Evolutionary conservation across 768 basidiomycete species (phyloP), one percentile per base, ranked within the genome.

Genomic region (Hypholoma sublateritium): DNA sequence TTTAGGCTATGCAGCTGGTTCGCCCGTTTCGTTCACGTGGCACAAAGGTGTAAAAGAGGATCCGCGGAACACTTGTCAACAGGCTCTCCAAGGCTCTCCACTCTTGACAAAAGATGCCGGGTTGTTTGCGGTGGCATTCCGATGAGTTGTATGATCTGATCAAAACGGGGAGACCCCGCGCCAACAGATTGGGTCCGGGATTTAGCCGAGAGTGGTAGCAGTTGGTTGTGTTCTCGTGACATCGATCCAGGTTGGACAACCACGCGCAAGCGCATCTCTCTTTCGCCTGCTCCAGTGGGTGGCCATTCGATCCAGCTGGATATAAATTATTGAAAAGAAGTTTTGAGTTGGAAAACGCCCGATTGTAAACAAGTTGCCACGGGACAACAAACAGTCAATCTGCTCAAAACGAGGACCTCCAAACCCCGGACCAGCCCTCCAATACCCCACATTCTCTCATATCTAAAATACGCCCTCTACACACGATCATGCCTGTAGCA

Each of bases 401-500:
- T 65, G 67, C 61, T 73, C 70, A 74, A 73, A 76, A 73, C 63
- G 55, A 58, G 56, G 59, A 56, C 61, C 65, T 62, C 64, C 61
- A 51, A 55, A 47, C 43, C 52, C 52, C 42, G 63, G 55, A 53
- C 63, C 59, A 59, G 61, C 66, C 65, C 58, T 57, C 48, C 32
- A 45, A 60, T 64, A 65, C 68, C 68, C 70, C 68, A 64, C 71
- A 62, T 59, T 58, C 65, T 63, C 68, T 67, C 61, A 62, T 64
- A 64, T 66, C 63, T 66, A 66, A 66, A 65, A 59, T 65, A 62
- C 67, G 61, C 61, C 68, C 66, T 60, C 66, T 32, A 32, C 69
- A 59, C 70, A 68, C 67, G 63, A 70, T 62, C 59, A 89, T 89
- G 88, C 84, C 88, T 71, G 80, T 77, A 65, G 78, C 82, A 60